Base-by-base conservation (phyloP, 163 green algal genomes). In the Scenedesmus sp. region DNA sequence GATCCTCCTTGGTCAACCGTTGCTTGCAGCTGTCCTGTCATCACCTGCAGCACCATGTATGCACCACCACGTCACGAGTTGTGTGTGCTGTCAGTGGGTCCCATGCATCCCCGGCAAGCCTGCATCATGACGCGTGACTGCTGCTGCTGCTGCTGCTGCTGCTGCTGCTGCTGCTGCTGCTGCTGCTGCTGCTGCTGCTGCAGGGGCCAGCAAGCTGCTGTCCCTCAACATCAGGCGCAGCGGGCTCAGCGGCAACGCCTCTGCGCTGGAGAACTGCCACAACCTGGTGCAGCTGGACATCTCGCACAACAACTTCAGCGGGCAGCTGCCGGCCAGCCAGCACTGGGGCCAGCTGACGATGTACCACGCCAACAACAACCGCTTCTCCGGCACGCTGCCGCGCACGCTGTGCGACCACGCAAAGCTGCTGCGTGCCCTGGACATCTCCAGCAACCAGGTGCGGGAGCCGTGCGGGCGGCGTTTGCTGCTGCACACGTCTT, bases 201-300 rank as follows among this genome's bases (percentile, higher is more conserved):
- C 53, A 86, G 86, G 22, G 37, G 18, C 53, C 44, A 85, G 65
- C 51, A 20, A 16, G 18, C 46, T 91, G 18, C 26, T 88, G 1
- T 43, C n/a, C 5, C 44, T 91, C 30, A 88, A 81, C 65, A 49
- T 91, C 30, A 65, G 80, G 12, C 1, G 22, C 18, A 91, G 79
- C 61, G 9, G 26, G 5, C 46, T 91, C 24, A 26, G 59, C 51
- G 88, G 88, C 46, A 43, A 53, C 9, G 53, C 78, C 3, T 22
- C 35, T 12, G 86, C n/a, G 22, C 24, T 86, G 3, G 76, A 81
- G 43, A 30, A 44, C 7, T 91, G 88, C 51, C 37, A 12, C 65
- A 72, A 73, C 22, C 88, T 91, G 22, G 46, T 78, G 26, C 43
- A 73, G 33, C 22, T 91, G 30, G 88, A 91, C 80, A 72, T 91